Conservation (phyloP, 2,329 filamentous ascomycete genomes). For the Cadophora sp. region DNA sequence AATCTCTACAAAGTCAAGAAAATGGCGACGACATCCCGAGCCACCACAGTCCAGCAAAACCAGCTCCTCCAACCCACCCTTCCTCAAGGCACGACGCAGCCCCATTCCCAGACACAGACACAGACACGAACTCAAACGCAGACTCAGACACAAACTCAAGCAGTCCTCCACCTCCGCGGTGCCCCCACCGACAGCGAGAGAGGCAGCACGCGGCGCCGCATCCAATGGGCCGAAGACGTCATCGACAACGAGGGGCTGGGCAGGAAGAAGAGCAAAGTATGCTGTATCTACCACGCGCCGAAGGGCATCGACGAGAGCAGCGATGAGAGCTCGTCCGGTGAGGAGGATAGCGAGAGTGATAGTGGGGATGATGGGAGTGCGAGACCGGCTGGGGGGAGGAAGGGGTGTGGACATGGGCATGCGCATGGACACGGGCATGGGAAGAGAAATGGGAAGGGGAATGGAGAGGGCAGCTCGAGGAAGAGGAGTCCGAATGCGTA, state of each 20-base stretch:
- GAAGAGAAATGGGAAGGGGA: constrained; percentile 49
- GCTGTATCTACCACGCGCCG: constrained; percentile 96
- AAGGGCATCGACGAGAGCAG: constrained; percentile 84
- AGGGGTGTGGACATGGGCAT: constrained; percentile 45
- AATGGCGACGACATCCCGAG: constrained; percentile 18
- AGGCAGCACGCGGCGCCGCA: constrained; percentile 60
- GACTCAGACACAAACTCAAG: constrained; percentile 29
- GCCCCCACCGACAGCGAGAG: constrained; percentile 30
- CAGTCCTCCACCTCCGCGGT: constrained; percentile 43
- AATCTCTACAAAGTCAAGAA: neutral
- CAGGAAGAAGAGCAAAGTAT: constrained; percentile 97
- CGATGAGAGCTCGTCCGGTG: constrained; percentile 63
- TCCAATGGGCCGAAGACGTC: constrained; percentile 92
- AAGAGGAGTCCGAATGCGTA: constrained; percentile 81
- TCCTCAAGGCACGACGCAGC: constrained; percentile 10
- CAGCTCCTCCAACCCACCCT: constrained; percentile 15
- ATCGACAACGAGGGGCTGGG: constrained; percentile 95
- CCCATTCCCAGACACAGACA: constrained; percentile 21
- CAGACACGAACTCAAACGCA: constrained; percentile 30
- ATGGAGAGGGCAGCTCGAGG: constrained; percentile 50
- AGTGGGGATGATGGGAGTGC: constrained; percentile 52
- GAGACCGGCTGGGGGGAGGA: constrained; percentile 45
- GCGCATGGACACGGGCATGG: constrained; percentile 43
- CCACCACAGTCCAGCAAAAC: constrained; percentile 16
- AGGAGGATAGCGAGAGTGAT: constrained; percentile 52